Conservation (phyloP, 2,329 filamentous ascomycete genomes). For the Penicillium sp. region DNA sequence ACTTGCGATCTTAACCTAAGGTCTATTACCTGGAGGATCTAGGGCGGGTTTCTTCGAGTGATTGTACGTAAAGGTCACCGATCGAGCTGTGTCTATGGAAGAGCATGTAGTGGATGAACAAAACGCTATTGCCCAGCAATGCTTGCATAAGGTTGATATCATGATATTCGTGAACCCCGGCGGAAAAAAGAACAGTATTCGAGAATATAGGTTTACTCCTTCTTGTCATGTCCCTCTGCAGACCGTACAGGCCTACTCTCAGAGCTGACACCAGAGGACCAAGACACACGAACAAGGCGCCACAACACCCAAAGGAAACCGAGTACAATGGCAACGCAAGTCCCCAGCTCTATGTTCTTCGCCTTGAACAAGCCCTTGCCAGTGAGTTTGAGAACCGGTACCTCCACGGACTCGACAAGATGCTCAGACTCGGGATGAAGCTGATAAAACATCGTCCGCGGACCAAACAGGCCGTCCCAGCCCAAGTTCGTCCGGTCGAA, state of each 20-base stretch:
- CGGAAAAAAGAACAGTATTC: background rate
- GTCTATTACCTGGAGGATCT: slow-evolving; percentile 24
- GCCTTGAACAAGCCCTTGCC: slow-evolving; percentile 40
- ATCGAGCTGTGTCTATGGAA: slow-evolving; percentile 1
- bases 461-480: slow-evolving; percentile 74
- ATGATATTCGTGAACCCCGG: slow-evolving; percentile 1
- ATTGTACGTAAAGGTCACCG: background rate
- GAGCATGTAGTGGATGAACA: background rate
- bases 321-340: slow-evolving; percentile 54
- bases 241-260: slow-evolving; percentile 2
- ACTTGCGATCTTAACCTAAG: no score
- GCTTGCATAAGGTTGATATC: background rate
- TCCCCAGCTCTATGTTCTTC: slow-evolving; percentile 50
- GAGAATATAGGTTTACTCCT: slow-evolving; percentile 18
- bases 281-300: slow-evolving; percentile 47
- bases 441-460: slow-evolving; percentile 79
- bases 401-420: slow-evolving; percentile 54
- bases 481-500: slow-evolving; percentile 84
- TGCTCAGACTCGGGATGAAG: slow-evolving; percentile 50
- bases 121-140: slow-evolving; percentile 4
- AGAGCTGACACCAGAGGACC: slow-evolving; percentile 20
- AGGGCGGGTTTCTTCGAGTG: background rate
- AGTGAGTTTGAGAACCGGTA: slow-evolving; percentile 62
- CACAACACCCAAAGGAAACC: slow-evolving; percentile 68
- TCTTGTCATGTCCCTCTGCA: slow-evolving; percentile 22